These are phyloP conservation scores for Parachaetomium inaequale DNA, from an alignment of 495 filamentous ascomycete genomes.

Conservation along the genomic window DNA sequence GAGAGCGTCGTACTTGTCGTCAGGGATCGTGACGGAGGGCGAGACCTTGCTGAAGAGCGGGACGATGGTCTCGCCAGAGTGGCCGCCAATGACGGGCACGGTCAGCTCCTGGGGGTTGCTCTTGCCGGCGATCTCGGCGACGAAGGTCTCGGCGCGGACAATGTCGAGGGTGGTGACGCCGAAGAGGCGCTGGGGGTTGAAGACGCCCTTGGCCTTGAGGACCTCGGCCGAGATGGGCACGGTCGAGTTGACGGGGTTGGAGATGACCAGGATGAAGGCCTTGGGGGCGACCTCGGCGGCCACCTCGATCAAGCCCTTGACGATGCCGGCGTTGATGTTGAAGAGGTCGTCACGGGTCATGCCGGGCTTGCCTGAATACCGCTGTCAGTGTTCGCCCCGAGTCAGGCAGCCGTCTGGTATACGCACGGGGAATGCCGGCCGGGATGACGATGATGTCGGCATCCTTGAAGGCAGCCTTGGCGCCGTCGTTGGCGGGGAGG, in stretches of 20 bases:
- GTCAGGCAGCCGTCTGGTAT: conserved; percentile 3
- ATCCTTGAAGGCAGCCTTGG: conserved; percentile 82
- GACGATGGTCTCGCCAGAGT: conserved; percentile 97
- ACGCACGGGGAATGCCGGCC: conserved; percentile 93
- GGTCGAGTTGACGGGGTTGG: conserved; percentile 98
- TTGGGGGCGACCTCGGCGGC: conserved; percentile 85
- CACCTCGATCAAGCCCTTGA: conserved; percentile 78
- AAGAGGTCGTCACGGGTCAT: conserved; percentile 99
- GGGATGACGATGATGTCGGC: conserved; percentile 95
- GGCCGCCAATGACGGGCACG: conserved; percentile 92
- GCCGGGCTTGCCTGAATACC: conserved; percentile 82
- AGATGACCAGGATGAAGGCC: conserved; percentile 92
- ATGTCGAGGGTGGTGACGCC: conserved; percentile 98
- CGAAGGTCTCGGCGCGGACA: conserved; percentile 96
- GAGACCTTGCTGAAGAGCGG: conserved; percentile 91
- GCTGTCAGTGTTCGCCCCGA: conserved; percentile 15
- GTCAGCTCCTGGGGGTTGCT: conserved; percentile 74
- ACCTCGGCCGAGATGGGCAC: conserved; percentile 97
- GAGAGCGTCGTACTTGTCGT: conserved; percentile 79
- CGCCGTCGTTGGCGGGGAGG: conserved; percentile 83
- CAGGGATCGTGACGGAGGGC: conserved; percentile 73
- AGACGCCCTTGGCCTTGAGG: conserved; percentile 86
- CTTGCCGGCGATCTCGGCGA: conserved; percentile 76
- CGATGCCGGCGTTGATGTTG: conserved; percentile 96
- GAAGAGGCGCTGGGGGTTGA: conserved; percentile 90